phyloP scores from a whole-genome alignment of 2,329 filamentous ascomycete genomes.

The Leptosphaerulina australis region DNA sequence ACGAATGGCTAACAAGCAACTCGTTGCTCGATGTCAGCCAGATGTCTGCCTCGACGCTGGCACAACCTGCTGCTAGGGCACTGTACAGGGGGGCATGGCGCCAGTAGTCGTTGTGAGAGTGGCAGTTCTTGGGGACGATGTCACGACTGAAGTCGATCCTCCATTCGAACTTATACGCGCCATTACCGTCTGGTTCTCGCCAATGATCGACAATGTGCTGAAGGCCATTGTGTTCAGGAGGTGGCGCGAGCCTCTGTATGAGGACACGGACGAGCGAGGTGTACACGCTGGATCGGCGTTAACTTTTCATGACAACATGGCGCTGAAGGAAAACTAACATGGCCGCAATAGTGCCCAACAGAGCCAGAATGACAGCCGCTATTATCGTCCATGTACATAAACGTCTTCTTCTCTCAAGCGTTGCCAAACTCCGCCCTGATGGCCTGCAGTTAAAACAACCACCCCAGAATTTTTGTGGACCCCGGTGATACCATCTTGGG shows the following conservation, averaged over 20 bases:
- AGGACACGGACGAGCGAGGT: slow-evolving; percentile 30
- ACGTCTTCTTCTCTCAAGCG: slow-evolving; percentile 8
- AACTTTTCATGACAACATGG: not conserved
- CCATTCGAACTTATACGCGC: slow-evolving; percentile 35
- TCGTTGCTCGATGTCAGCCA: slow-evolving; percentile 34
- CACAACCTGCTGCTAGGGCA: slow-evolving; percentile 49
- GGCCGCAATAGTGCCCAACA: slow-evolving; percentile 27
- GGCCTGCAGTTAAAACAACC: not conserved
- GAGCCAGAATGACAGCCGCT: slow-evolving; percentile 13
- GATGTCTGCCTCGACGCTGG: slow-evolving; percentile 43
- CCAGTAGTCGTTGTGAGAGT: slow-evolving; percentile 56
- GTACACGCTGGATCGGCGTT: slow-evolving; percentile 29
- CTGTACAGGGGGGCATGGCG: slow-evolving; percentile 49
- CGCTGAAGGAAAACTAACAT: slow-evolving; percentile 19
- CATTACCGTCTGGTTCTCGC: slow-evolving; percentile 33
- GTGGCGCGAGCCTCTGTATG: slow-evolving; percentile 30
- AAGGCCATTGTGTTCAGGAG: slow-evolving; percentile 28
- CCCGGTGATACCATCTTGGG: not conserved
- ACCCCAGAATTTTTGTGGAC: not conserved
- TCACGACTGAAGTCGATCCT: slow-evolving; percentile 48
- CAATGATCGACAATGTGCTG: slow-evolving; percentile 33
- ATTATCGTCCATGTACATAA: slow-evolving; percentile 17
- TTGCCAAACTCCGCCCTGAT: not conserved
- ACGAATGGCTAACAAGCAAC: slow-evolving; percentile 40
- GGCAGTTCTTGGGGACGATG: slow-evolving; percentile 45